Base-by-base conservation (phyloP, 306 rosid species). In the Gastrolobium bilobum region DNA sequence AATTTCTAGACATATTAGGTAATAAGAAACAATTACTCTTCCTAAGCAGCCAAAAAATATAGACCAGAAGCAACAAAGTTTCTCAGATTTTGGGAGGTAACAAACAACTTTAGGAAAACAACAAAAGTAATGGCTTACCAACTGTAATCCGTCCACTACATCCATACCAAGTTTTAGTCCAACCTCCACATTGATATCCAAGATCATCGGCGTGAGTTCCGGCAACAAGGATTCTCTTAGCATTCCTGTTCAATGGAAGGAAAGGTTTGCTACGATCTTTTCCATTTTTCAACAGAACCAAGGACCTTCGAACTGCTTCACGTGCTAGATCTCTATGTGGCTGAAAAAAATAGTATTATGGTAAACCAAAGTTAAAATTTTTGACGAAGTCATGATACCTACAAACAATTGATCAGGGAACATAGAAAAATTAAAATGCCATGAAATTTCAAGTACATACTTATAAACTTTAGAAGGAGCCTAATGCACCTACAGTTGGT, bases 111-210 rank as follows among this genome's bases (percentile, higher is more conserved):
- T 4, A 42, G 40, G 68, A 37, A 47, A 14, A 40, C 52, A 30
- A 56, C 10, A 61, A 9, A 34, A 60, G 51, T 29, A 59, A 60
- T 37, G 46, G 42, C 85, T 51, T 92, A 91, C 97, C 97, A 42
- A 87, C 37, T 6, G 97, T 91, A 35, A 87, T 89, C 78, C 83
- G 82, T 61, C 98, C 97, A 29, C 88, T 79, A 10, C 64, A 4
- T 53, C 97, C 98, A 74, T 58, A 38, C 95, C 91, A 89, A 34
- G 90, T 81, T 53, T 68, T 79, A 3, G 97, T 94, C 97, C 98
- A 90, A 69, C 98, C 97, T 62, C 98, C 97, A 60, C 98, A 91
- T 67, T 92, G 98, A 82, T 56, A 92, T 60, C 97, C 98, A 57
- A 94, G 89, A 88, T 94, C 77, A 83, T 92, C 93, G 0, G 92